phyloP scores from a whole-genome alignment of 495 filamentous ascomycete species.

The Podospora conica region DNA sequence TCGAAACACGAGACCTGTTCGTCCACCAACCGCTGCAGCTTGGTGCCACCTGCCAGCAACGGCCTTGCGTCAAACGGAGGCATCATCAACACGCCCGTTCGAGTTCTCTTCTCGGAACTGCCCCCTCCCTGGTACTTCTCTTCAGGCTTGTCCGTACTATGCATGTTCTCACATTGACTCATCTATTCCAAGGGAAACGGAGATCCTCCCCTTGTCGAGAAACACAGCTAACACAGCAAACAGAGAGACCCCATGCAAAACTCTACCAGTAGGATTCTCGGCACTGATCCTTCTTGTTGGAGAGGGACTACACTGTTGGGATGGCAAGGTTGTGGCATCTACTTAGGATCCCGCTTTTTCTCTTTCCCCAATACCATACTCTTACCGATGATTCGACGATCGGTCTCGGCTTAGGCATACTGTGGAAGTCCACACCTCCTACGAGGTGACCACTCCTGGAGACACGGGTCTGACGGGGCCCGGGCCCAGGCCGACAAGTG shows the following conservation, averaged over 20 bases:
- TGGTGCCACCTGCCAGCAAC: background rate
- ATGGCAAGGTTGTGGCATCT: too few species aligned
- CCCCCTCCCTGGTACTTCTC: background rate
- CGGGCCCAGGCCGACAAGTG: background rate
- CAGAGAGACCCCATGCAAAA: too few species aligned
- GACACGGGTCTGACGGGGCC: background rate
- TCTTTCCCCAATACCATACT: too few species aligned
- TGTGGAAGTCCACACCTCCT: background rate
- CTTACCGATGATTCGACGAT: too few species aligned
- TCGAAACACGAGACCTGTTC: background rate
- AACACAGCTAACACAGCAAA: too few species aligned
- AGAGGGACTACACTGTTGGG: too few species aligned
- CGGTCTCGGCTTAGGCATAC: background rate
- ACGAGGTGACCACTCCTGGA: background rate
- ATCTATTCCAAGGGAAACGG: background rate
- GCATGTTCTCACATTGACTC: background rate
- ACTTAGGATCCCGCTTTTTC: too few species aligned
- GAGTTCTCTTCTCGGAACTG: background rate
- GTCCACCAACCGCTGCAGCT: background rate
- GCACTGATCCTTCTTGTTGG: too few species aligned
- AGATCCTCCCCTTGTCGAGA: background rate
- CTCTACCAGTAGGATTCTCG: too few species aligned
- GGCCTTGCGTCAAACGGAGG: background rate
- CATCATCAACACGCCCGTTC: background rate
- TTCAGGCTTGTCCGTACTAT: background rate